Percentiles rank a stretch among this genome's conserved stretches.
phyloP scores from a whole-genome alignment of 768 basidiomycete genomes.

The Tulasnella sp. region DNA sequence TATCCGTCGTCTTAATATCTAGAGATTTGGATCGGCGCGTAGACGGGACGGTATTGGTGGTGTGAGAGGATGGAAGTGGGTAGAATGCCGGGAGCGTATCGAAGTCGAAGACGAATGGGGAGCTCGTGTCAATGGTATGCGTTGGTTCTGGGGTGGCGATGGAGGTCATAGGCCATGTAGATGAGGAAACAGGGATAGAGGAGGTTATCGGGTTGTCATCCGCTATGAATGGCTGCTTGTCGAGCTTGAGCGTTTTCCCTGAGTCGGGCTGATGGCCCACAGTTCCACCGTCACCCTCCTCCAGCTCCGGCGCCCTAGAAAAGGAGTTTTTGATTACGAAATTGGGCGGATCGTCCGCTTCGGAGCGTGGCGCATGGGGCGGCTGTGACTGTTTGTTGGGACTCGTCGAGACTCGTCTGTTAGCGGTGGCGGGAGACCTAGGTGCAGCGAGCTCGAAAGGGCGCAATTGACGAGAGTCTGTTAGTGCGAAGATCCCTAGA shows the following conservation, averaged over 20 bases:
- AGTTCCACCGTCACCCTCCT: too few relatives aligned
- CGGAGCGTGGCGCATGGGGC: neutral
- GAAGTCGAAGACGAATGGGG: conserved; percentile 8
- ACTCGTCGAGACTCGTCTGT: neutral
- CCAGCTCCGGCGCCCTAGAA: neutral
- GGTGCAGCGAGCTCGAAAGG: conserved; percentile 25
- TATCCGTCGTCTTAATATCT: too few relatives aligned
- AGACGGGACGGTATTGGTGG: neutral
- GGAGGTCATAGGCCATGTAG: too few relatives aligned
- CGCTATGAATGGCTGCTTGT: too few relatives aligned
- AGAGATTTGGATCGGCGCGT: neutral
- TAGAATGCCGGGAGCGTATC: neutral
- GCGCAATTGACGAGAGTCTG: conserved; percentile 19
- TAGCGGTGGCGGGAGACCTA: neutral
- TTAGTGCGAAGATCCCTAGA: conserved; percentile 18
- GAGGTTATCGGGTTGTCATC: neutral
- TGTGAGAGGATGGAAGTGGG: neutral
- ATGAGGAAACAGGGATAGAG: neutral
- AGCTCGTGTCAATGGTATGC: neutral
- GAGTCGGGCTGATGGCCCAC: too few relatives aligned
- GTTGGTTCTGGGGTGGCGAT: neutral
- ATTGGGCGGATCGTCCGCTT: neutral
- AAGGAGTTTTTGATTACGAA: neutral
- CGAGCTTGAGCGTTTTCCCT: too few relatives aligned
- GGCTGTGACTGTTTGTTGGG: neutral